Conservation (phyloP, 768 basidiomycete genomes). For the Hericium rajendrae region DNA sequence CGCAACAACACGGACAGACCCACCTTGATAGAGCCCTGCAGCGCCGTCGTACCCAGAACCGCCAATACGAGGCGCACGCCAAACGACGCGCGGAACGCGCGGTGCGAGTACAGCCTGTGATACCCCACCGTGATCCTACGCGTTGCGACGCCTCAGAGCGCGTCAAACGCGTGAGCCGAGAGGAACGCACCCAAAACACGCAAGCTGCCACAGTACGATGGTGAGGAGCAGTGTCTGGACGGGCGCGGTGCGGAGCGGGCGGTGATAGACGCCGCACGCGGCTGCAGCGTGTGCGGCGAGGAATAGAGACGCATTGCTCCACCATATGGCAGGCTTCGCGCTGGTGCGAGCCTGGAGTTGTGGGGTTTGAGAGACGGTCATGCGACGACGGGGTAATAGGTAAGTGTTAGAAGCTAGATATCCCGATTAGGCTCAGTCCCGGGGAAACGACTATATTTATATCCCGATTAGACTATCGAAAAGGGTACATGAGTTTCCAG, state of each 20-base stretch:
- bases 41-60: conserved; percentile 58
- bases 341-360: not conserved
- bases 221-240: conserved; percentile 40
- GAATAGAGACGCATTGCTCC: conserved; percentile 54
- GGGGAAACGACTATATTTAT: too few relatives aligned
- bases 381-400: not conserved
- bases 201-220: conserved; percentile 56
- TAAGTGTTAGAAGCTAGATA: not conserved
- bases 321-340: conserved; percentile 38
- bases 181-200: conserved; percentile 51
- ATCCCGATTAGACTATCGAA: too few relatives aligned
- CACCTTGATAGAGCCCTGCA: conserved; percentile 76
- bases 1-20: not conserved
- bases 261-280: conserved; percentile 37
- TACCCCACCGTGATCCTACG: conserved; percentile 65
- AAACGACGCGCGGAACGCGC: conserved; percentile 50
- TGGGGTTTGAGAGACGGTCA: not conserved
- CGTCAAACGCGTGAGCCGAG: not conserved
- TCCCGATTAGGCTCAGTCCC: too few relatives aligned
- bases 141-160: not conserved
- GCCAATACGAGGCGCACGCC: conserved; percentile 51
- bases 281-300: conserved; percentile 48
- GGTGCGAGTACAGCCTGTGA: conserved; percentile 72
- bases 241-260: conserved; percentile 37
- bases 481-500: too few relatives aligned